Percentiles rank a stretch among this genome's conserved stretches.
These are phyloP conservation scores for Stachybotrys chlorohalonatus DNA, from an alignment of 2,329 filamentous ascomycete genomes.

Conservation along the genomic window DNA sequence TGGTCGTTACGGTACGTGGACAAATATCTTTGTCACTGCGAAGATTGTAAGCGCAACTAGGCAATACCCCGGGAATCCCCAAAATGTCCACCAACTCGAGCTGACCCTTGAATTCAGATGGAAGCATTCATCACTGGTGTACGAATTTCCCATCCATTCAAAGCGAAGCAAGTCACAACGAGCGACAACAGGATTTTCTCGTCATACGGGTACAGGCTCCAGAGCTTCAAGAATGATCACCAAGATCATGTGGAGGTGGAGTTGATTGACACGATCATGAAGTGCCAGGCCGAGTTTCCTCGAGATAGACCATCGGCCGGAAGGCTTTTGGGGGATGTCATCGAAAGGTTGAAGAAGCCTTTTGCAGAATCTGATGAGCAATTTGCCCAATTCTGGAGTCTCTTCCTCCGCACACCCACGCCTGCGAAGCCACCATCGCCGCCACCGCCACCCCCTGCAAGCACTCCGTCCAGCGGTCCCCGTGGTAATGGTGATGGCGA, in stretches of 20 bases:
- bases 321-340: not conserved
- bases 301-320: not conserved
- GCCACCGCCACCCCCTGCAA: too few species aligned
- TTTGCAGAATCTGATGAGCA: not conserved
- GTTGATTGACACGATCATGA: not conserved
- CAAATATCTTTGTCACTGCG: constrained; percentile 17
- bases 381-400: not conserved
- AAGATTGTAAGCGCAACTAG: constrained; percentile 11
- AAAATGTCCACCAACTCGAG: not conserved
- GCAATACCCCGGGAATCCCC: too few species aligned
- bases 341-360: not conserved
- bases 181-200: not conserved
- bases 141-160: constrained; percentile 5
- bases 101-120: constrained; percentile 10
- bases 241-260: not conserved
- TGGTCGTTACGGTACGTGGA: constrained; percentile 18
- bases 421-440: not conserved
- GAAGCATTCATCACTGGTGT: constrained; percentile 13
- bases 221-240: not conserved
- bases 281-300: not conserved
- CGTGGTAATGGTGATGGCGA: not conserved
- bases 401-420: not conserved
- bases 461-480: not conserved
- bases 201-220: not conserved
- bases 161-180: not conserved